Evolutionary conservation across 129 eudicot species (phyloP).

Genomic region (Erigeron canadensis): DNA sequence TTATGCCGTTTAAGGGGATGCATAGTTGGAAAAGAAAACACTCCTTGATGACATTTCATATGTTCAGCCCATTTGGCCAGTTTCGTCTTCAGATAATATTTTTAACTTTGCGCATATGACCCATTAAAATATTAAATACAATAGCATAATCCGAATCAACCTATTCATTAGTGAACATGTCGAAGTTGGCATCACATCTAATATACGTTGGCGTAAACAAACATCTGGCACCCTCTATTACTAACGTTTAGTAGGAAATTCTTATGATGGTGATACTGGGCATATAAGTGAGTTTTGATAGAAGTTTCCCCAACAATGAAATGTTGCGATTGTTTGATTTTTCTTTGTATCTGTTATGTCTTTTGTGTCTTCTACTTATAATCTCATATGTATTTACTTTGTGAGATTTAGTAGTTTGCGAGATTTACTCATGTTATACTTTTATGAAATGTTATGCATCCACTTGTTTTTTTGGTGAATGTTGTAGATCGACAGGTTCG

Average conservation of each 20-base stretch:
- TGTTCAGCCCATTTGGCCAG: too few relatives aligned
- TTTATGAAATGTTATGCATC: neutral
- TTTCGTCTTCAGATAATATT: too few relatives aligned
- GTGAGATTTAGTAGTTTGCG: neutral
- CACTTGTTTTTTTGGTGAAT: slow-evolving; percentile 17
- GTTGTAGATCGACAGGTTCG: slow-evolving; percentile 81
- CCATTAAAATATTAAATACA: too few relatives aligned
- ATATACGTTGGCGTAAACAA: neutral
- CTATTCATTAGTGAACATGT: too few relatives aligned
- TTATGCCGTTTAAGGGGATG: too few relatives aligned
- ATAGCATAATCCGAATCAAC: too few relatives aligned
- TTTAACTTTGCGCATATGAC: too few relatives aligned
- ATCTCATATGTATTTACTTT: neutral
- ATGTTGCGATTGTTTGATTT: neutral
- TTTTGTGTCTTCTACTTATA: neutral
- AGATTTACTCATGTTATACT: slow-evolving; percentile 11
- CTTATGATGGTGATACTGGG: too few relatives aligned
- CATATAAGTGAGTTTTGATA: neutral
- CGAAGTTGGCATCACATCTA: too few relatives aligned
- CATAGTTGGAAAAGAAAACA: too few relatives aligned
- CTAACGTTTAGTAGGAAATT: neutral
- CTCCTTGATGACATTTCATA: too few relatives aligned
- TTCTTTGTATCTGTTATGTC: neutral
- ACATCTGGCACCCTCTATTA: neutral
- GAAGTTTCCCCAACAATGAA: neutral